phyloP scores from a whole-genome alignment of 176 grass and related monocot species.

The Oryza meridionalis region DNA sequence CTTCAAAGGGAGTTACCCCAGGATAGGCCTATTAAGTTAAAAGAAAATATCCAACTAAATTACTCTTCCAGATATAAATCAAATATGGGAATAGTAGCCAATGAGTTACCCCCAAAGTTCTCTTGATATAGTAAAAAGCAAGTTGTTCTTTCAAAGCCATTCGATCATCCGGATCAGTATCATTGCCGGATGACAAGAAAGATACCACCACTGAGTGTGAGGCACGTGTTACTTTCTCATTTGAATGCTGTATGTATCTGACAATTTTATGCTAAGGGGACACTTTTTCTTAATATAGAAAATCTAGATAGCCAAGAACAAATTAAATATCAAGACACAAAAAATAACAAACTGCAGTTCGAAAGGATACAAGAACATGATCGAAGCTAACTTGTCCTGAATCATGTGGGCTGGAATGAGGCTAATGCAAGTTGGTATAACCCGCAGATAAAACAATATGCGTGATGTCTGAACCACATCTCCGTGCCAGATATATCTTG shows the following conservation, averaged over 20 bases:
- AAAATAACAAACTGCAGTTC: not conserved
- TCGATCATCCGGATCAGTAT: conserved; percentile 59
- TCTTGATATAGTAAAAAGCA: conserved; percentile 75
- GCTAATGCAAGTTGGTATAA: conserved; percentile 77
- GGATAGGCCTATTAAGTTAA: conserved; percentile 67
- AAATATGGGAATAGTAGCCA: not conserved
- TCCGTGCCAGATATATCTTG: conserved; percentile 64
- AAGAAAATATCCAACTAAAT: not conserved
- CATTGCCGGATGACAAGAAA: conserved; percentile 73
- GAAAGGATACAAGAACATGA: conserved; percentile 89
- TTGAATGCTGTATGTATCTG: conserved; percentile 95
- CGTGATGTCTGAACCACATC: conserved; percentile 94
- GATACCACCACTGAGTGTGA: conserved; percentile 90
- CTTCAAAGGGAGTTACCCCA: conserved; percentile 73
- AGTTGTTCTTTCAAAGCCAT: conserved; percentile 80
- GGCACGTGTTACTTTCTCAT: conserved; percentile 87
- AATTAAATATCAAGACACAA: not conserved
- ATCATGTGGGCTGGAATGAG: conserved; percentile 62
- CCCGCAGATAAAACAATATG: conserved; percentile 85
- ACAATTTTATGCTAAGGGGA: conserved; percentile 50
- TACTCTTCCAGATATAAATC: not conserved
- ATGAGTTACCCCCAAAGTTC: conserved; percentile 69
- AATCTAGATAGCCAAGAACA: conserved; percentile 4
- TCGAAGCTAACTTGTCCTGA: conserved; percentile 55
- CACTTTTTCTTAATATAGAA: conserved; percentile 4